These are phyloP conservation scores for Macrophomina pseudophaseolina DNA, from an alignment of 2,329 filamentous ascomycete genomes.

Conservation along the genomic window DNA sequence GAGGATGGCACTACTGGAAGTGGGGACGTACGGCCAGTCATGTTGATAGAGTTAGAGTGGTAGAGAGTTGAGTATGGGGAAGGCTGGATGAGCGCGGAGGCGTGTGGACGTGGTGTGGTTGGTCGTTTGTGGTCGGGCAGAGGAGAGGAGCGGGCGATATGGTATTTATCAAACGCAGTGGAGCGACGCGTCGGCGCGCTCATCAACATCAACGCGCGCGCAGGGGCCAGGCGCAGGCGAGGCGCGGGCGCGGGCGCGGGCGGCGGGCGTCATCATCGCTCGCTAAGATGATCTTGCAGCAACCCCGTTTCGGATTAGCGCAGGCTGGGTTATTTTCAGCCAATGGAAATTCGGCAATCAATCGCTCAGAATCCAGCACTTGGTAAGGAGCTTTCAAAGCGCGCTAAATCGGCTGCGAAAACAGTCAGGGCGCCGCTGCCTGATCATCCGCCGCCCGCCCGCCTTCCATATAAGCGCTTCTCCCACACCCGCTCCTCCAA, in stretches of 20 bases:
- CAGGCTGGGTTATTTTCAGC: constrained; percentile 14
- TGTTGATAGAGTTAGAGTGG: constrained; percentile 35
- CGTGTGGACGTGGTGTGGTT: constrained; percentile 10
- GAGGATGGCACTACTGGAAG: constrained; percentile 4
- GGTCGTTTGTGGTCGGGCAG: constrained; percentile 2
- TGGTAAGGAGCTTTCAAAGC: constrained; percentile 28
- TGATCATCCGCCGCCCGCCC: constrained; percentile 43
- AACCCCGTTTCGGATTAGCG: constrained; percentile 25
- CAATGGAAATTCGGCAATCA: constrained; percentile 15
- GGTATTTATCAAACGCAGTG: constrained; percentile 26
- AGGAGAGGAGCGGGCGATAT: constrained; percentile 1
- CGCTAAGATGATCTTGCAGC: constrained; percentile 12
- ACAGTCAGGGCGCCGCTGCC: constrained; percentile 31
- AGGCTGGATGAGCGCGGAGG: neutral
- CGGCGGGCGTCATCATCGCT: constrained; percentile 1
- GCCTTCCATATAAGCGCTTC: constrained; percentile 41
- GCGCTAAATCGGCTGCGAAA: constrained; percentile 29
- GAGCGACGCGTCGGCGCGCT: constrained; percentile 23
- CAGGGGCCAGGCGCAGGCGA: neutral
- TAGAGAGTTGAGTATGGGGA: constrained; percentile 15
- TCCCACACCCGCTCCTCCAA: constrained; percentile 41
- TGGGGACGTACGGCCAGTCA: constrained; percentile 52
- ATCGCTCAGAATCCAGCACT: constrained; percentile 29
- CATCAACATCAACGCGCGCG: constrained; percentile 17
- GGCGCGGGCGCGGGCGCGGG: constrained; percentile 4